Conservation (phyloP, 495 filamentous ascomycete genomes). For the Talaromyces nanjingensis region DNA sequence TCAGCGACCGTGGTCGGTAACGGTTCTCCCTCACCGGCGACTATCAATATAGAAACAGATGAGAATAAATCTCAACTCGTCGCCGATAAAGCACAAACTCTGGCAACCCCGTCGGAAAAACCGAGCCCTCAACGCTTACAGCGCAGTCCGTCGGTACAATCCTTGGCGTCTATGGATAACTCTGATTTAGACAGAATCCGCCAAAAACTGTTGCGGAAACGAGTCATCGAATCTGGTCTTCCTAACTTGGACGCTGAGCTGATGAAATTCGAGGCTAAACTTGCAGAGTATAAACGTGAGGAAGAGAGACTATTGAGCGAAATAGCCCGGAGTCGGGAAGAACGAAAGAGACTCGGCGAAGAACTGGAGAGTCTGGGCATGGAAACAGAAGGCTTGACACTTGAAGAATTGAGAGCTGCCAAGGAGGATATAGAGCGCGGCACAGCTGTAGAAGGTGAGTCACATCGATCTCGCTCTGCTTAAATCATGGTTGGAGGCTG, state of each 20-base stretch:
- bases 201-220: conserved; percentile 35
- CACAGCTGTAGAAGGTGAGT: conserved; percentile 25
- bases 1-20: conserved; percentile 13
- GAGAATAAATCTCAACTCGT: conserved; percentile 8
- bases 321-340: conserved; percentile 40
- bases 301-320: conserved; percentile 52
- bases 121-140: not conserved
- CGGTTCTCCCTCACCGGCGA: conserved; percentile 14
- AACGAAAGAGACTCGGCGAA: conserved; percentile 36
- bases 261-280: conserved; percentile 32
- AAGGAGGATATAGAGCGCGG: conserved; percentile 21
- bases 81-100: not conserved
- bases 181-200: conserved; percentile 21
- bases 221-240: conserved; percentile 50
- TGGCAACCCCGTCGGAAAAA: not conserved
- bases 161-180: conserved; percentile 16
- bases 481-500: not conserved
- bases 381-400: conserved; percentile 36
- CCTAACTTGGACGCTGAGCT: conserved; percentile 52
- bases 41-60: conserved; percentile 12
- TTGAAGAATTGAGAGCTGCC: conserved; percentile 34
- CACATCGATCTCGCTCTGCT: not conserved
- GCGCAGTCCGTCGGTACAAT: conserved; percentile 4
- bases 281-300: conserved; percentile 50
- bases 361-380: conserved; percentile 48